These are phyloP conservation scores for Prosopis cineraria DNA, from an alignment of 306 rosid species.

Conservation along the genomic window DNA sequence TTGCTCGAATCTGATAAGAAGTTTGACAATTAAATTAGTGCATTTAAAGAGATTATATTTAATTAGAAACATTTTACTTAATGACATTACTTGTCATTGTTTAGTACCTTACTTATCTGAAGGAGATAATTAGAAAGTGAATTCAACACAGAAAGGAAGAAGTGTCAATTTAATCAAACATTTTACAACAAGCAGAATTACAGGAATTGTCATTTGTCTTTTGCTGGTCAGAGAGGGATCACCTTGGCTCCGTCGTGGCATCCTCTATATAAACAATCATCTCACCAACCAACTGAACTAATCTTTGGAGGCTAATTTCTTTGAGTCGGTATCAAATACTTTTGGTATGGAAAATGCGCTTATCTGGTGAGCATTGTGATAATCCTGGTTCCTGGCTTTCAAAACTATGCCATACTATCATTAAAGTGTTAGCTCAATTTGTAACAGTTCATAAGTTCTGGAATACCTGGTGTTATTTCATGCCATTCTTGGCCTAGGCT, in stretches of 20 bases:
- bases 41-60: not conserved
- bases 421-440: not conserved
- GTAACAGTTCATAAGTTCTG: not conserved
- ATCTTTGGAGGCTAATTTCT: slow-evolving; percentile 6
- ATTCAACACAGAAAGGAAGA: not conserved
- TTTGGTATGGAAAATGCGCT: not conserved
- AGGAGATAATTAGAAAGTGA: not conserved
- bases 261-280: slow-evolving; percentile 11
- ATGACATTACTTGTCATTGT: not conserved
- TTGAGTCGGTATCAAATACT: slow-evolving; percentile 19
- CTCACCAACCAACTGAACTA: slow-evolving; percentile 24
- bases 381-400: slow-evolving; percentile 10
- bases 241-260: slow-evolving; percentile 3
- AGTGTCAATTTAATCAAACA: not conserved
- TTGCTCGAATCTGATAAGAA: slow-evolving; percentile 23
- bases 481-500: not conserved
- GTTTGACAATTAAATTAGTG: not conserved
- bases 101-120: not conserved
- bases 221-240: slow-evolving; percentile 5
- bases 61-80: not conserved
- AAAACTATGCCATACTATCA: not conserved
- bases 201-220: slow-evolving; percentile 11
- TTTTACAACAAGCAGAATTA: slow-evolving; percentile 2
- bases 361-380: slow-evolving; percentile 4
- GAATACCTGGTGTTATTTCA: not conserved